Conservation (phyloP, 1,284 basidiomycete species). For the Tranzscheliella williamsii region DNA sequence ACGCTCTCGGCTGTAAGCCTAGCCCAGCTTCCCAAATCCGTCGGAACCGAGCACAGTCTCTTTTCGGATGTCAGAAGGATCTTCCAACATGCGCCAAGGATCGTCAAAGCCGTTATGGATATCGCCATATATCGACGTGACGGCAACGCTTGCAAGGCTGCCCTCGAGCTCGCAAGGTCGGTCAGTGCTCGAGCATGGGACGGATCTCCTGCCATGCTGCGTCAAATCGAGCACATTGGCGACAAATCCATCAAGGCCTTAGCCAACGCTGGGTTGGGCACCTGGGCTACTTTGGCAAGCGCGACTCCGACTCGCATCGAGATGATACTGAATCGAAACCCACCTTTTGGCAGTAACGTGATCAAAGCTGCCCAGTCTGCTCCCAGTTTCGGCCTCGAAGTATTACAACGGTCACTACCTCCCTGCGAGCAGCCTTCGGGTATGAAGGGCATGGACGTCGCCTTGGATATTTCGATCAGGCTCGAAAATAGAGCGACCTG, state of each 20-base stretch:
- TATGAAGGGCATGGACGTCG: slow-evolving; percentile 2
- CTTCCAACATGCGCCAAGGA: slow-evolving; percentile 29
- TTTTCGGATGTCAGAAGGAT: slow-evolving; percentile 24
- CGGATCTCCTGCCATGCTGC: slow-evolving; percentile 74
- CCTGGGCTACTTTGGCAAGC: slow-evolving; percentile 19
- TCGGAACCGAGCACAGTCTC: slow-evolving; percentile 14
- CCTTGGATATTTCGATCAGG: slow-evolving; percentile 18
- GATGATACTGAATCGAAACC: slow-evolving; percentile 43
- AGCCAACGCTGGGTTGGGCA: slow-evolving; percentile 32
- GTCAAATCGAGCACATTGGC: slow-evolving; percentile 76
- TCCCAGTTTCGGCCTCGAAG: slow-evolving; percentile 31
- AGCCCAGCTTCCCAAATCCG: slow-evolving; percentile 21
- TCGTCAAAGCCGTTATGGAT: slow-evolving; percentile 38
- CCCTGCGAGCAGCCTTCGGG: background rate
- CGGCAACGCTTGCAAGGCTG: slow-evolving; percentile 30
- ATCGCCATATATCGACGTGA: slow-evolving; percentile 29
- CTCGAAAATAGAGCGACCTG: slow-evolving; percentile 24
- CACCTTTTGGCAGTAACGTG: slow-evolving; percentile 43
- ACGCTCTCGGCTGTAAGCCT: slow-evolving; percentile 37
- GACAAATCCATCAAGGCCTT: slow-evolving; percentile 68
- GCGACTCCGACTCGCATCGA: slow-evolving; percentile 34
- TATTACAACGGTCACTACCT: slow-evolving; percentile 5
- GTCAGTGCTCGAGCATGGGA: slow-evolving; percentile 81
- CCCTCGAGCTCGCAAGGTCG: slow-evolving; percentile 52
- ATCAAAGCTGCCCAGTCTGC: slow-evolving; percentile 26